Percentiles rank a stretch among this genome's conserved stretches.
Evolutionary conservation across 306 rosid genomes (phyloP).

Genomic region (Ceratonia siliqua): DNA sequence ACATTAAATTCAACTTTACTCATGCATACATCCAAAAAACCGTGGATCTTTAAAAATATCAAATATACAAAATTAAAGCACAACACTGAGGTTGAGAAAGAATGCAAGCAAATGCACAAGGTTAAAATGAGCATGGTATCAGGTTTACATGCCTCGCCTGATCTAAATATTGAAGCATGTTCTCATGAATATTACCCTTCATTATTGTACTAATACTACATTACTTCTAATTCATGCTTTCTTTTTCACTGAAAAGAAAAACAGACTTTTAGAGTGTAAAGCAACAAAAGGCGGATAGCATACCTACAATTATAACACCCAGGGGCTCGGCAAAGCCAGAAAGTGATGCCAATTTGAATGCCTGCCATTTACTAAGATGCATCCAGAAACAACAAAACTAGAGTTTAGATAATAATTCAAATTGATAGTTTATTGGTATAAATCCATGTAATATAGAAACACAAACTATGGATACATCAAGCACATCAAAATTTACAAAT

Average conservation of each 20-base stretch:
- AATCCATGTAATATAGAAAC: conserved; percentile 15
- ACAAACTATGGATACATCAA: conserved; percentile 30
- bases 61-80: conserved; percentile 14
- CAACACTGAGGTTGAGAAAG: conserved; percentile 16
- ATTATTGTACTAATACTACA: conserved; percentile 13
- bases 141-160: conserved; percentile 13
- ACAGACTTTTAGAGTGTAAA: conserved; percentile 12
- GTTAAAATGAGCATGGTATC: not conserved
- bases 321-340: conserved; percentile 97
- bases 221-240: conserved; percentile 15
- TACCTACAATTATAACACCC: conserved; percentile 94
- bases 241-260: conserved; percentile 22
- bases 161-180: conserved; percentile 20
- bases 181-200: conserved; percentile 9
- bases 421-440: conserved; percentile 22
- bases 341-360: conserved; percentile 94
- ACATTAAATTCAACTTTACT: conserved; percentile 23
- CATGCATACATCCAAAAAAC: conserved; percentile 2
- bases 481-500: conserved; percentile 18
- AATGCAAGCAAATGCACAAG: conserved; percentile 17
- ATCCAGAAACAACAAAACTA: conserved; percentile 27
- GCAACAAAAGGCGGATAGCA: conserved; percentile 38
- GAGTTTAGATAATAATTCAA: conserved; percentile 23
- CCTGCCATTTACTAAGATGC: conserved; percentile 89
- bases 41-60: not conserved